A percentile compares a stretch with the other conserved stretches of the same genome.
phyloP scores from a whole-genome alignment of 352 stramenopile genomes.

The Aphanomyces invadans region DNA sequence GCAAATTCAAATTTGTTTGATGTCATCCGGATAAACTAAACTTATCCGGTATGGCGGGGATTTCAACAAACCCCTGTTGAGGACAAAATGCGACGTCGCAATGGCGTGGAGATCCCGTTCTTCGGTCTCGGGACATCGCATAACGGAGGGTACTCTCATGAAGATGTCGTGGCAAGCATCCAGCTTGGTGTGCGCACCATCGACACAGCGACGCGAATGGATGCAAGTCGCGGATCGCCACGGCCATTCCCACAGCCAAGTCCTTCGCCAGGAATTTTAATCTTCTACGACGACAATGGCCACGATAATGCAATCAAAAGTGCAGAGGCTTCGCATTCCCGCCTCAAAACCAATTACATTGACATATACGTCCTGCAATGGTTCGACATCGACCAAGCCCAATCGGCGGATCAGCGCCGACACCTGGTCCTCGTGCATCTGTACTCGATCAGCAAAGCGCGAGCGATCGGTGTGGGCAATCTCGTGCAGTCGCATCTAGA shows the following conservation, averaged over 20 bases:
- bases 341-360: not conserved
- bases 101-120: not conserved
- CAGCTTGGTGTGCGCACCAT: not conserved
- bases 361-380: not conserved
- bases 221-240: not conserved
- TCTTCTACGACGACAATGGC: not conserved
- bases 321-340: not conserved
- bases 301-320: not conserved
- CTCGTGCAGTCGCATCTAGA: not conserved
- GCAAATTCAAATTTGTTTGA: constrained; percentile 3
- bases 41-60: too few relatives aligned
- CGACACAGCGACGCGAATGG: not conserved
- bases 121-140: not conserved
- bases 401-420: not conserved
- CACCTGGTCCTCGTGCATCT: not conserved
- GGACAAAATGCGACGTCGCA: not conserved
- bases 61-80: not conserved
- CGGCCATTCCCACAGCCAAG: too few relatives aligned
- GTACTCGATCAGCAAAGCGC: not conserved
- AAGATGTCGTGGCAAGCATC: not conserved
- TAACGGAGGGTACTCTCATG: not conserved
- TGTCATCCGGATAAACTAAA: not conserved
- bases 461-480: not conserved
- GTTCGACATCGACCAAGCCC: not conserved
- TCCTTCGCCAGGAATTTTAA: not conserved